Evolutionary conservation across 768 basidiomycete species (phyloP).

Genomic region (Sistotremastrum suecicum): DNA sequence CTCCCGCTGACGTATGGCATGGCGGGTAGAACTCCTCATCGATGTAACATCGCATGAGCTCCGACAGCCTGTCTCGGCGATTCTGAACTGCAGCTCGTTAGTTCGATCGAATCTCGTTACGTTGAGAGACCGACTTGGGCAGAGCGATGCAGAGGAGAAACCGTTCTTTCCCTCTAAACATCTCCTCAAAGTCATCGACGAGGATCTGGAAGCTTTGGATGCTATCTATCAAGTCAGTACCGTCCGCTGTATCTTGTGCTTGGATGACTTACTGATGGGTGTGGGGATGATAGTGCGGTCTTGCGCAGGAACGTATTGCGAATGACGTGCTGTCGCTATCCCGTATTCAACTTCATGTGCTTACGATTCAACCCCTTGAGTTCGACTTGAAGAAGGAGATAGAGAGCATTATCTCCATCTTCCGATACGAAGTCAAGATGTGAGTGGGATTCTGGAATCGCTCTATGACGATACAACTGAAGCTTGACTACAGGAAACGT

Average conservation of each 20-base stretch:
- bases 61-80: slow-evolving; percentile 14
- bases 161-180: slow-evolving; percentile 5
- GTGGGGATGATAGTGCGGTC: slow-evolving; percentile 13
- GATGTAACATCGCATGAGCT: slow-evolving; percentile 23
- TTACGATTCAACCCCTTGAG: slow-evolving; percentile 11
- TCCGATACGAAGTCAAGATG: slow-evolving; percentile 22
- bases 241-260: neutral
- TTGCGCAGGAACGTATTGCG: slow-evolving; percentile 21
- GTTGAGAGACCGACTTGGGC: slow-evolving; percentile 12
- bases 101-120: slow-evolving; percentile 17
- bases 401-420: slow-evolving; percentile 20
- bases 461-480: neutral
- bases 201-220: slow-evolving; percentile 18
- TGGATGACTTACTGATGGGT: neutral
- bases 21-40: slow-evolving; percentile 22
- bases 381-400: slow-evolving; percentile 13
- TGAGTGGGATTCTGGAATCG: neutral
- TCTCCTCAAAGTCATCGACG: slow-evolving; percentile 10
- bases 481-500: slow-evolving; percentile 12
- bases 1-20: neutral
- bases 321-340: slow-evolving; percentile 26
- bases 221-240: slow-evolving; percentile 17
- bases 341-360: slow-evolving; percentile 21
- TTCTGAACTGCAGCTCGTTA: slow-evolving; percentile 19
- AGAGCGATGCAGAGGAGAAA: neutral